Conservation (phyloP, 306 rosid species). For the Arachis stenosperma region DNA sequence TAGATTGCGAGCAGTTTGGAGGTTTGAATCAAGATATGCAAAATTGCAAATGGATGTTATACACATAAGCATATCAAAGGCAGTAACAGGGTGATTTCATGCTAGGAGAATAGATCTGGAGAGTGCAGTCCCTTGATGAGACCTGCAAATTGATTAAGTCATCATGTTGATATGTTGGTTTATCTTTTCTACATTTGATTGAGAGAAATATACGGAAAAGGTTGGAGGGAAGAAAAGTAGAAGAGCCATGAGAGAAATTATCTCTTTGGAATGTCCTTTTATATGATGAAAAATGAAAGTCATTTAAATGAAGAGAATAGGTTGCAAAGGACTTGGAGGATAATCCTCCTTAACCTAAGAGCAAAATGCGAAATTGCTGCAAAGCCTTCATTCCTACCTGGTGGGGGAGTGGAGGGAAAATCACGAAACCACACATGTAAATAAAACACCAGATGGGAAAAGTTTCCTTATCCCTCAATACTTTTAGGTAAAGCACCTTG, state of each 20-base stretch:
- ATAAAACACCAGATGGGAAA: neutral
- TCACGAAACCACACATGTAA: neutral
- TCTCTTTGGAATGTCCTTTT: neutral
- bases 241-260: neutral
- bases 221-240: neutral
- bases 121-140: constrained; percentile 14
- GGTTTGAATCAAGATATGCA: constrained; percentile 17
- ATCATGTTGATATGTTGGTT: constrained; percentile 6
- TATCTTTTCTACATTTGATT: constrained; percentile 17
- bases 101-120: neutral
- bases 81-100: neutral
- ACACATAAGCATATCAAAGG: constrained; percentile 9
- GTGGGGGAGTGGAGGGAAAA: neutral
- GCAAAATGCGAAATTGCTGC: neutral
- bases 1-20: neutral
- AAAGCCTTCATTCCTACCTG: neutral
- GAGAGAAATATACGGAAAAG: neutral
- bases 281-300: neutral
- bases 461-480: neutral
- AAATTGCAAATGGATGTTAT: neutral
- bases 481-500: neutral
- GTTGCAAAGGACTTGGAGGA: neutral
- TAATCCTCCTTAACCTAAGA: neutral
- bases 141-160: constrained; percentile 18
- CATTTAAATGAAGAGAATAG: neutral